Evolutionary conservation across 2,329 filamentous ascomycete species (phyloP), one percentile per base, ranked within the genome.

Genomic region (Cercospora sp.): DNA sequence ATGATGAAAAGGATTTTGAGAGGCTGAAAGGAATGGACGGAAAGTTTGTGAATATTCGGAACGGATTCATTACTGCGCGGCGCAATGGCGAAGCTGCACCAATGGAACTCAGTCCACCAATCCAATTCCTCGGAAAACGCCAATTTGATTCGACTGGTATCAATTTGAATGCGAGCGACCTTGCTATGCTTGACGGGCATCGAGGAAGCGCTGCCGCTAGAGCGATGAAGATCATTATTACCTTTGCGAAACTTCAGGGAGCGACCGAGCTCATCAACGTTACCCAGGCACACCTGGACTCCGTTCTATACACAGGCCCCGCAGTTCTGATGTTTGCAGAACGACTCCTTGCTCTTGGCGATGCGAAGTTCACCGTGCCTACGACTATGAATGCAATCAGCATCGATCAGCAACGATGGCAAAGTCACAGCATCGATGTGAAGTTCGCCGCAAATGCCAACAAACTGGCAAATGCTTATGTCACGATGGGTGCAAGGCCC

Each of bases 311-410:
- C 65, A 81, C 79, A 0, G 82, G 82, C 0, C 79, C 79, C 0
- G 80, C 74, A 3, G 77, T 75, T 12, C 71, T 83, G 0, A 63
- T 69, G 1, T 79, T 84, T 34, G 79, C 81, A 2, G 71, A 82
- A 63, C 74, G 65, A 5, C 73, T 84, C 1, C 74, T 75, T 0
- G 68, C 74, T 4, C 68, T 77, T 58, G 80, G 79, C 1, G 64
- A 61, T 18, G 81, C 76, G 0, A 78, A 74, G n/a, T 75, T 82
- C 6, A 68, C 68, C 2, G 75, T 83, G 1, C 80, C 81, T 0
- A 81, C 81, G 0, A 79, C 81, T 0, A 71, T 82, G 34, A 84
- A 84, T 61, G 77, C 82, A 1, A 80, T 84, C n/a, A 81, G 80
- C 5, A 75, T 83, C 21, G 82, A 84, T 61, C 76, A 75, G n/a